Base-by-base conservation (phyloP, 306 rosid genomes). In the Castanea mollissima region DNA sequence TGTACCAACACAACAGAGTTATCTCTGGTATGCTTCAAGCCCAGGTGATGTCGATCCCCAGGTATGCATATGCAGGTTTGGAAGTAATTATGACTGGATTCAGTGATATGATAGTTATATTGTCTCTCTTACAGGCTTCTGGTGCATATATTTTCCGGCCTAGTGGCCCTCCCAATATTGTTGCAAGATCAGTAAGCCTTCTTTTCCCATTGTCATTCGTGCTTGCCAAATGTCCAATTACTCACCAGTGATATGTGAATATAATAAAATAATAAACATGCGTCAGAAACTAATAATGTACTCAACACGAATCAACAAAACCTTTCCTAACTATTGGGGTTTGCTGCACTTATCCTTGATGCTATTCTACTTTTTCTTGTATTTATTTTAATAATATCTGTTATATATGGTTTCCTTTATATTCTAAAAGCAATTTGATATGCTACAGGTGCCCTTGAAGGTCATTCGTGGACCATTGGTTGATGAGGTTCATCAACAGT, bases 81-180 rank as follows among this genome's bases (percentile, higher is more conserved):
- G 31, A 32, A 4, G 34, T 14, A 14, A 16, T 71, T 62, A 4
- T 34, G 27, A 55, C 49, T 73, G 23, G 10, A 44, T 29, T 46
- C 57, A 59, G 63, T 44, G 65, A 44, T 68, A 59, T 59, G 7
- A 27, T 20, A 14, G 16, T 38, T 25, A 27, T 71, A 29, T 79
- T 68, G 74, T 78, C 54, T 79, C 78, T 83, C 74, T 20, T 49
- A 69, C 70, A 94, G 89, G 82, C 85, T 72, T 94, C 98, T 20
- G 97, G 94, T 71, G 98, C 98, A 55, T 94, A 94, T 75, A 91
- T 94, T 79, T 94, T 94, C 78, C 87, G 96, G 85, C 98, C 98
- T 69, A 76, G 57, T 52, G 97, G 88, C 57, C 83, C 87, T 73
- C 93, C 94, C 49, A 85, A 32, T 74, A n/a, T 90, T 69, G 88